Conservation (phyloP, 805 yeast genomes). For the Clavispora phyllophila region DNA sequence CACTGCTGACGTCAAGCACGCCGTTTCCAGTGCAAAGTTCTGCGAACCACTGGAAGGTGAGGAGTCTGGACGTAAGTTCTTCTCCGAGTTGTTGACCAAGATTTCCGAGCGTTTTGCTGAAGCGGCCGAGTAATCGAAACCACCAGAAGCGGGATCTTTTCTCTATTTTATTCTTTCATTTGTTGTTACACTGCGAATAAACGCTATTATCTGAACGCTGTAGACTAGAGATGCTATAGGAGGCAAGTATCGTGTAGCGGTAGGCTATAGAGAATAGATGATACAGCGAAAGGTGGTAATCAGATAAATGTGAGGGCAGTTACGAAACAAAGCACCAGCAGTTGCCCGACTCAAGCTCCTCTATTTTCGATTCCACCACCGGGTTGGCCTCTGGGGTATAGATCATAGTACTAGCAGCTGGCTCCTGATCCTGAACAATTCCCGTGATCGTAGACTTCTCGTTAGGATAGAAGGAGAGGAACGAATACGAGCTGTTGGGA, state of each 20-base stretch:
- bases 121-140: constrained; percentile 66
- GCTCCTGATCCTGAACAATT: background rate
- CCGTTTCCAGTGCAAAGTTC: constrained; percentile 92
- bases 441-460: background rate
- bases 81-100: constrained; percentile 64
- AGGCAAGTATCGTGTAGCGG: too few species aligned
- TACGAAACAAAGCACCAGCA: background rate
- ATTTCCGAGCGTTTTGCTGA: constrained; percentile 93
- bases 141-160: constrained; percentile 1
- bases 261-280: too few species aligned
- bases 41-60: constrained; percentile 93
- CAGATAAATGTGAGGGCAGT: too few species aligned
- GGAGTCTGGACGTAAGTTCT: constrained; percentile 68
- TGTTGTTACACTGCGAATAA: background rate
- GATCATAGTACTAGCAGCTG: background rate
- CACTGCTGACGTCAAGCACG: constrained; percentile 86
- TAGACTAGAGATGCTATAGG: background rate
- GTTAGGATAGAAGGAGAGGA: background rate
- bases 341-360: background rate
- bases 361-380: background rate
- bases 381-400: background rate
- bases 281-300: too few species aligned
- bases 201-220: background rate
- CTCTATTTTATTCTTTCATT: constrained; percentile 5
- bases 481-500: background rate